A percentile compares a stretch with the other conserved stretches of the same genome.
Conservation (phyloP, 345 rosid species). For the Eucalyptus polybractea region DNA sequence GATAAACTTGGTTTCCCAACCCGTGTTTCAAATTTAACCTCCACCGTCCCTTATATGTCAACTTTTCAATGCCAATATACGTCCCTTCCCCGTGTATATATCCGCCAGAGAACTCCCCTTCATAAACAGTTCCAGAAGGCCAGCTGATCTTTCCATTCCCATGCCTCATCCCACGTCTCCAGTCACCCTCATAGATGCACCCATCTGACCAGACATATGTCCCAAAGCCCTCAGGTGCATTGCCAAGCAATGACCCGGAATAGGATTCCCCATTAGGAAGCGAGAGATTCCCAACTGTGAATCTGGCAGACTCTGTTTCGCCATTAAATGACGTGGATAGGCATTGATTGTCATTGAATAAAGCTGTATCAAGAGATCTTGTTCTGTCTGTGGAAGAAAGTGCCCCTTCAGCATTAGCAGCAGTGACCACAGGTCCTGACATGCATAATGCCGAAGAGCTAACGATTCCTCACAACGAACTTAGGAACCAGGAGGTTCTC, state of each 20-base stretch:
- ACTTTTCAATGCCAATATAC: conserved; percentile 25
- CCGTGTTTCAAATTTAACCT: conserved; percentile 86
- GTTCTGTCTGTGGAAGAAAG: conserved; percentile 62
- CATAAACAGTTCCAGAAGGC: conserved; percentile 69
- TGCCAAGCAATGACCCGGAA: conserved; percentile 66
- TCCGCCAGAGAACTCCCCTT: conserved; percentile 88
- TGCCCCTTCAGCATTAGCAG: conserved; percentile 26
- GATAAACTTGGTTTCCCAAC: conserved; percentile 69
- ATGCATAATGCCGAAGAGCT: conserved; percentile 60
- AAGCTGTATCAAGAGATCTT: conserved; percentile 43
- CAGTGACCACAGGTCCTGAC: conserved; percentile 64
- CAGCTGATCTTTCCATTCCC: conserved; percentile 68
- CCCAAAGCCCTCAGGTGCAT: conserved; percentile 75
- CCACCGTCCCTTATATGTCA: conserved; percentile 87
- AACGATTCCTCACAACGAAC: conserved; percentile 9
- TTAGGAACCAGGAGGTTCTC: not conserved
- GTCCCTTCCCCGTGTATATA: conserved; percentile 83
- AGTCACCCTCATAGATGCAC: conserved; percentile 68
- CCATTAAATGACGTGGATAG: conserved; percentile 28
- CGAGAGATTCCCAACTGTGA: conserved; percentile 49
- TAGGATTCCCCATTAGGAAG: conserved; percentile 68
- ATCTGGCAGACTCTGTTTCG: conserved; percentile 48
- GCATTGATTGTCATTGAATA: conserved; percentile 18
- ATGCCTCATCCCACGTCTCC: conserved; percentile 88
- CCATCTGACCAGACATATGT: conserved; percentile 81